Evolutionary conservation across 2,329 filamentous ascomycete species (phyloP), one percentile per base, ranked within the genome.

Genomic region (Pseudogymnoascus sp.): DNA sequence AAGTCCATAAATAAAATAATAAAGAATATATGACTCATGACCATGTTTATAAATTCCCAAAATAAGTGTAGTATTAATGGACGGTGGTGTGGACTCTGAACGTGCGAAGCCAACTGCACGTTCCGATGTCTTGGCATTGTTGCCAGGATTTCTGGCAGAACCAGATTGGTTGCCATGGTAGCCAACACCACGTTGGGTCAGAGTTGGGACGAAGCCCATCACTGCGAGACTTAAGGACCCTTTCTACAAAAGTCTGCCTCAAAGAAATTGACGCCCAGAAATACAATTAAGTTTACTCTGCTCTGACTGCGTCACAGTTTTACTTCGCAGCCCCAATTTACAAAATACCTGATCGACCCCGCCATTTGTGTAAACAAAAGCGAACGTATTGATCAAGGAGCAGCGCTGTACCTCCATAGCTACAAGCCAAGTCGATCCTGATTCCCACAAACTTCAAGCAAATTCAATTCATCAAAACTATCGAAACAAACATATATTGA

Each of bases 381-480:
- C 68, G 47, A 2, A 75, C 66, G 60, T 74, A 74, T 60, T 83
- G 68, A 36, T 77, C 74, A 14, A 84, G 68, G 65, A 84, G 74
- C 22, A 85, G 71, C 0, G 81, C 80, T 50, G 41, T 47, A 50
- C 22, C 22, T 14, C 6, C 20, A 30, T 14, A 50, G 43, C 22
- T 50, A 30, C 43, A 30, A 12, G 22, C 14, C 25, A 50, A 50
- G 43, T 7, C 22, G 22, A 50, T 11, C 43, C 22, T 15, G 25
- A 30, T 6, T 12, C n/a, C 22, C 8, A 30, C 25, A 12, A 30
- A 15, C 14, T 5, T 30, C 8, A 50, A 28, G n/a, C 22, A 50
- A 30, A 28, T 30, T 12, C 4, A 30, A 50, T 30, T 50, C 14
- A 6, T 25, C 6, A 28, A 28, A 30, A 15, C 8, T 11, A 50